A percentile compares a stretch with the other conserved stretches of the same genome.
Evolutionary conservation across 805 yeast genomes (phyloP).

Genomic region (Monosporozyma unispora): DNA sequence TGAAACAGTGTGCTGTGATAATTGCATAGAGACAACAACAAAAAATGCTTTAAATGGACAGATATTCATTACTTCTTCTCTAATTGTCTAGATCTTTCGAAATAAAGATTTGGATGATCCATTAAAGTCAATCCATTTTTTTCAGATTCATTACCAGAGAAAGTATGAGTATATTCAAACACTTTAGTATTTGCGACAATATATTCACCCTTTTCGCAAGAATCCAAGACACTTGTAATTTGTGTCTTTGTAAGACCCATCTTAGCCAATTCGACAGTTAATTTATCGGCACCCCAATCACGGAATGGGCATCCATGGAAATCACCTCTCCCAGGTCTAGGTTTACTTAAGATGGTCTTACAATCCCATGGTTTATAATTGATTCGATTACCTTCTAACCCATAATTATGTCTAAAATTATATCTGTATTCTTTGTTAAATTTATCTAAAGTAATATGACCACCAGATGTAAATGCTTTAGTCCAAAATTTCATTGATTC

Average conservation of each 20-base stretch:
- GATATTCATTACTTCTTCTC: slow-evolving; percentile 32
- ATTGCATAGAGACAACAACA: slow-evolving; percentile 4
- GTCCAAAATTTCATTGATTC: slow-evolving; percentile 87
- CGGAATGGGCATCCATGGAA: slow-evolving; percentile 92
- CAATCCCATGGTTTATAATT: slow-evolving; percentile 85
- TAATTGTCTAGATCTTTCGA: slow-evolving; percentile 61
- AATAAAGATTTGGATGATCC: slow-evolving; percentile 82
- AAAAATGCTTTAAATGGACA: too few species aligned
- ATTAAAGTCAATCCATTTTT: slow-evolving; percentile 50
- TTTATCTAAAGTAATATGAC: slow-evolving; percentile 52
- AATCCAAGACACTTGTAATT: slow-evolving; percentile 54
- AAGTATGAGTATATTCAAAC: slow-evolving; percentile 52
- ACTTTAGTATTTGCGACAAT: slow-evolving; percentile 86
- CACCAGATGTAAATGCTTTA: slow-evolving; percentile 47
- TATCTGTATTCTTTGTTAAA: slow-evolving; percentile 85
- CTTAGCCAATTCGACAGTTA: slow-evolving; percentile 49
- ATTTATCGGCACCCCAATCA: slow-evolving; percentile 56
- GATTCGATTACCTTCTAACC: slow-evolving; percentile 81
- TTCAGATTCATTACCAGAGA: slow-evolving; percentile 31
- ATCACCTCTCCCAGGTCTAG: slow-evolving; percentile 59
- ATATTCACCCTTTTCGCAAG: slow-evolving; percentile 59
- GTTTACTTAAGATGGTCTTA: slow-evolving; percentile 61
- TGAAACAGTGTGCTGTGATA: not conserved
- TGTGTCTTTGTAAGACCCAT: slow-evolving; percentile 38
- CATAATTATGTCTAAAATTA: slow-evolving; percentile 82